A percentile compares a stretch with the other conserved stretches of the same genome.
These are phyloP conservation scores for Leishmania aethiopica DNA, from an alignment of 208 protist genomes.

Conservation along the genomic window DNA sequence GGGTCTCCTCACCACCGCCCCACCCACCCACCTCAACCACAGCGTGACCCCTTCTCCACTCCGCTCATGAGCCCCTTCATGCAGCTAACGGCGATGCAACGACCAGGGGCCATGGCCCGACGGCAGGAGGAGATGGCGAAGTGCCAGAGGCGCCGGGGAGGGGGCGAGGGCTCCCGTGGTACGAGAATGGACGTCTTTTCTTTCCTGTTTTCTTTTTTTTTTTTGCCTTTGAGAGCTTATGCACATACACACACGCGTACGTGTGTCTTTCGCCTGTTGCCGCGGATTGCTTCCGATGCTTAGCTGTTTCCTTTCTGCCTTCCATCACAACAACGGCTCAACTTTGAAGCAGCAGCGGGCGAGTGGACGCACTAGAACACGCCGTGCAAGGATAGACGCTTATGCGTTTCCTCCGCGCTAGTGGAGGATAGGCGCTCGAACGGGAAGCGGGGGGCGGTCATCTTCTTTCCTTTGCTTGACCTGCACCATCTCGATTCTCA, in stretches of 20 bases:
- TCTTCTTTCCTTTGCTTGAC: neutral
- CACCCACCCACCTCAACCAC: too few species aligned
- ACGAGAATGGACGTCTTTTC: neutral
- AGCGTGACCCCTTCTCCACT: neutral
- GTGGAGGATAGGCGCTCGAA: neutral
- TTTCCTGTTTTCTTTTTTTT: neutral
- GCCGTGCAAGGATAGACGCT: neutral
- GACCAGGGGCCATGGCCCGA: neutral
- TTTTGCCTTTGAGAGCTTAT: neutral
- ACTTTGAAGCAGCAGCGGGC: neutral
- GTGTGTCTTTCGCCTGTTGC: neutral
- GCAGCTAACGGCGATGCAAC: neutral
- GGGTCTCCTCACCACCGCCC: neutral
- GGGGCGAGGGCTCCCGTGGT: neutral
- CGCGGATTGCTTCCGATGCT: neutral
- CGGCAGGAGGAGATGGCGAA: neutral
- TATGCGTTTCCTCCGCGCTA: neutral
- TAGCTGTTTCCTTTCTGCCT: neutral
- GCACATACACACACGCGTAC: neutral
- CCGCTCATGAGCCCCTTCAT: too few species aligned
- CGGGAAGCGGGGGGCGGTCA: neutral
- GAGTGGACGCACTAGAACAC: neutral
- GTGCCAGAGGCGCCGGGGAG: neutral
- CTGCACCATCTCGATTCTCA: neutral
- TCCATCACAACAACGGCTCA: neutral